These are phyloP conservation scores for Chlorella vulgaris DNA, from an alignment of 139 green algal species.

Conservation along the genomic window DNA sequence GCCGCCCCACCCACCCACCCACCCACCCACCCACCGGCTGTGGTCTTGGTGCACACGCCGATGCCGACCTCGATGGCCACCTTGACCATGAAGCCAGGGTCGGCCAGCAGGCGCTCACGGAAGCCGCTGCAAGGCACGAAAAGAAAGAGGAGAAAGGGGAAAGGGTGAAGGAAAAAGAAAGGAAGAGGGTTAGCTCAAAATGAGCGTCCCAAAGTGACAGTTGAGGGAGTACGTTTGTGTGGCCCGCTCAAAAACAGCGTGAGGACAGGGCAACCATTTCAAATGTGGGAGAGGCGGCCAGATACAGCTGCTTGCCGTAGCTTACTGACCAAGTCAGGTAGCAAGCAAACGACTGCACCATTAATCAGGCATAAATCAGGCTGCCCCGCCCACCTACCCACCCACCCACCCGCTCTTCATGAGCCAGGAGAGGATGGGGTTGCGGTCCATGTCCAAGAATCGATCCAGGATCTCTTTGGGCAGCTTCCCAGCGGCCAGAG, in stretches of 20 bases:
- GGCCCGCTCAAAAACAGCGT: too few relatives aligned
- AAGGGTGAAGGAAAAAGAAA: too few relatives aligned
- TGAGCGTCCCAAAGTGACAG: too few relatives aligned
- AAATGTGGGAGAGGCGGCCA: too few relatives aligned
- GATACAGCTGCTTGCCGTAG: too few relatives aligned
- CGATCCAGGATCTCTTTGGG: conserved; percentile 67
- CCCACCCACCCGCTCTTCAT: conserved; percentile 39
- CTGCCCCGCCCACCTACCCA: background rate
- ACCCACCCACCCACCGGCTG: conserved; percentile 9
- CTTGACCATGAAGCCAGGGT: conserved; percentile 93
- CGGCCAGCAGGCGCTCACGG: conserved; percentile 90
- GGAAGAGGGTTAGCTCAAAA: too few relatives aligned
- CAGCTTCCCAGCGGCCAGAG: conserved; percentile 66
- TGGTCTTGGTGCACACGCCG: conserved; percentile 90
- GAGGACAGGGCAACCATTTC: too few relatives aligned
- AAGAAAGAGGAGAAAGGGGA: background rate
- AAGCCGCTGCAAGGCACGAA: conserved; percentile 67
- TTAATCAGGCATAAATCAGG: too few relatives aligned
- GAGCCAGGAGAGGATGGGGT: conserved; percentile 67
- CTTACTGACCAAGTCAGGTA: too few relatives aligned
- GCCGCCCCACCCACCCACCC: too few relatives aligned
- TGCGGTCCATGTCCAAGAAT: conserved; percentile 76
- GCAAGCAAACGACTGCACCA: too few relatives aligned
- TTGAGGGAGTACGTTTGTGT: too few relatives aligned
- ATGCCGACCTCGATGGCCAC: conserved; percentile 83